These are phyloP conservation scores for Beauveria rudraprayagi DNA, from an alignment of 2,329 filamentous ascomycete genomes.

Conservation along the genomic window DNA sequence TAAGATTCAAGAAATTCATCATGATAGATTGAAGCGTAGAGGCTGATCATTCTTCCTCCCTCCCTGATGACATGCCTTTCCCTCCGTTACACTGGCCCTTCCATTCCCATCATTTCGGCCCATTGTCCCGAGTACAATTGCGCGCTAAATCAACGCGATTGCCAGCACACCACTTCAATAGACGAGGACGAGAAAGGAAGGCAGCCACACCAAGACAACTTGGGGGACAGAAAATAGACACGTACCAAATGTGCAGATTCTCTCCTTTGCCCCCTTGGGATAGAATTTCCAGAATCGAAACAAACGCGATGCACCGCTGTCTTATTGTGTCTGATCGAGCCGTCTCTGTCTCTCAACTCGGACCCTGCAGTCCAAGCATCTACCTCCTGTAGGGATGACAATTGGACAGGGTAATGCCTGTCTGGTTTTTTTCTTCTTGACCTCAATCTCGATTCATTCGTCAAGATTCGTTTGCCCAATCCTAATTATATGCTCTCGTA, in stretches of 20 bases:
- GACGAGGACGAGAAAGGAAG: not conserved
- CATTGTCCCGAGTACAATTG: not conserved
- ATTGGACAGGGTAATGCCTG: not conserved
- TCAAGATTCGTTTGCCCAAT: not conserved
- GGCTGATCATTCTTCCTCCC: too few relatives aligned
- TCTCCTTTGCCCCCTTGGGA: not conserved
- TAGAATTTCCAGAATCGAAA: not conserved
- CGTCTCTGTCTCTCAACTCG: not conserved
- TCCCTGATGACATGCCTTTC: too few relatives aligned
- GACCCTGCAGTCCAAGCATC: not conserved
- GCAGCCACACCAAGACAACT: not conserved
- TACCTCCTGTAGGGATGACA: not conserved
- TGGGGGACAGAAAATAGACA: not conserved
- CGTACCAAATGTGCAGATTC: not conserved
- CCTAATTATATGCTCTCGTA: too few relatives aligned
- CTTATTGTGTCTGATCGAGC: slow-evolving; percentile 5
- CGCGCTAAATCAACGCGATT: not conserved
- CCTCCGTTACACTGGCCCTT: too few relatives aligned
- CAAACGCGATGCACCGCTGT: not conserved
- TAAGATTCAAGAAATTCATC: too few relatives aligned
- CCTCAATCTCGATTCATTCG: not conserved
- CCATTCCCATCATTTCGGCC: not conserved
- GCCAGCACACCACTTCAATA: not conserved
- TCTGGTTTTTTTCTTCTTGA: not conserved
- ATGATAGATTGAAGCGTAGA: too few relatives aligned